phyloP scores from a whole-genome alignment of 805 yeast species.

The Zygotorulaspora sp. region DNA sequence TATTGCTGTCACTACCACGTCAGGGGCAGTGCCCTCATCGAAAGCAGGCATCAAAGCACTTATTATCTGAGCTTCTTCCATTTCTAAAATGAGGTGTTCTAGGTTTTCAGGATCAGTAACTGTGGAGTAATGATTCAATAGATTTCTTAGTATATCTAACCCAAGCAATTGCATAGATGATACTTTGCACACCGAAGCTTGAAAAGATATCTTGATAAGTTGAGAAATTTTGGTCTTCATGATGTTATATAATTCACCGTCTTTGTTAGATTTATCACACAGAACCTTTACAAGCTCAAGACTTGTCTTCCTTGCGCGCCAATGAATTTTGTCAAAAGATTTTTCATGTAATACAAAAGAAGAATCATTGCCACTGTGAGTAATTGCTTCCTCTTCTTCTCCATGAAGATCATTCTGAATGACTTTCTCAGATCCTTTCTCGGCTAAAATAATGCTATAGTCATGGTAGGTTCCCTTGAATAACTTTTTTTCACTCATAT shows the following conservation, averaged over 20 bases:
- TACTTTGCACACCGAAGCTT: slow-evolving; percentile 73
- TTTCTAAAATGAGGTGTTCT: slow-evolving; percentile 68
- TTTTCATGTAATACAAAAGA: slow-evolving; percentile 22
- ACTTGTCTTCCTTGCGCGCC: slow-evolving; percentile 42
- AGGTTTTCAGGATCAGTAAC: slow-evolving; percentile 69
- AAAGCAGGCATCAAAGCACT: slow-evolving; percentile 89
- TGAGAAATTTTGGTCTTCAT: slow-evolving; percentile 48
- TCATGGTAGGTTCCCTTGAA: slow-evolving; percentile 40
- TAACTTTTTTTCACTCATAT: slow-evolving; percentile 41
- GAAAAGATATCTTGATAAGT: slow-evolving; percentile 69
- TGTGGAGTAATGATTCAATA: slow-evolving; percentile 56
- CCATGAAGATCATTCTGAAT: slow-evolving; percentile 38
- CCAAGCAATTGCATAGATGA: slow-evolving; percentile 59
- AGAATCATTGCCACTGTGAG: slow-evolving; percentile 19
- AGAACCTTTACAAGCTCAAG: slow-evolving; percentile 31
- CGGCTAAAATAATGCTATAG: slow-evolving; percentile 41
- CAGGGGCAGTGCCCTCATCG: slow-evolving; percentile 63
- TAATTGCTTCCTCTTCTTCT: slow-evolving; percentile 46
- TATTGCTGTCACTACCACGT: slow-evolving; percentile 71
- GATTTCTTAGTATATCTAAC: slow-evolving; percentile 56
- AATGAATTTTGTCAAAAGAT: slow-evolving; percentile 34
- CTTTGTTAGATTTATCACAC: slow-evolving; percentile 9
- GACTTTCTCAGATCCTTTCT: slow-evolving; percentile 31
- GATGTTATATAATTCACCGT: slow-evolving; percentile 4
- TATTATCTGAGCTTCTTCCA: slow-evolving; percentile 90